Evolutionary conservation across 2,329 filamentous ascomycete species (phyloP).

Genomic region (Neophaeococcomyces aloes): DNA sequence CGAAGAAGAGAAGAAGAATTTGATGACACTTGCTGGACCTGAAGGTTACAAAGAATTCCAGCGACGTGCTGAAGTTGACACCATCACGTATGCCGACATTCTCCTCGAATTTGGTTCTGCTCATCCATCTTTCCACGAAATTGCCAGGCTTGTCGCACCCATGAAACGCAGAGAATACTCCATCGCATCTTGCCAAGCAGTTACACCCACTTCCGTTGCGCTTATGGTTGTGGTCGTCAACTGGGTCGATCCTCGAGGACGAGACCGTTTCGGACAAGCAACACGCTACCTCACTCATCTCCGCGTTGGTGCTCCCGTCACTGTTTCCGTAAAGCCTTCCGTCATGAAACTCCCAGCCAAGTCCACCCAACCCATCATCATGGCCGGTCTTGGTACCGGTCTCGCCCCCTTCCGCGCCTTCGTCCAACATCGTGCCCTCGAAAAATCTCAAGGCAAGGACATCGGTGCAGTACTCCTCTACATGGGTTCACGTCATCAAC

Average conservation of each 20-base stretch:
- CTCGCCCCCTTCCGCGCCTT: slow-evolving; percentile 99
- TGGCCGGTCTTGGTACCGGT: slow-evolving; percentile 96
- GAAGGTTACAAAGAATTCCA: slow-evolving; percentile 88
- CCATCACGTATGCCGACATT: slow-evolving; percentile 79
- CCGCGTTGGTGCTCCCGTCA: slow-evolving; percentile 64
- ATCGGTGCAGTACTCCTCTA: slow-evolving; percentile 90
- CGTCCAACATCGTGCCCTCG: slow-evolving; percentile 93
- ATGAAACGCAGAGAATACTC: slow-evolving; percentile 97
- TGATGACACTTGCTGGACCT: slow-evolving; percentile 63
- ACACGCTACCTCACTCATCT: slow-evolving; percentile 79
- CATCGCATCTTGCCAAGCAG: slow-evolving; percentile 94
- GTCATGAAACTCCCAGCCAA: slow-evolving; percentile 95
- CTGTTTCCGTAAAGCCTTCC: slow-evolving; percentile 90
- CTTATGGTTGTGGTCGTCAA: slow-evolving; percentile 96
- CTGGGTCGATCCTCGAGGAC: slow-evolving; percentile 82
- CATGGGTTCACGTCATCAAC: slow-evolving; percentile 93
- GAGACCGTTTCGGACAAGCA: slow-evolving; percentile 83
- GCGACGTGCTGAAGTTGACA: slow-evolving; percentile 80
- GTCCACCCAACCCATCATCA: slow-evolving; percentile 87
- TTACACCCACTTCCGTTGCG: slow-evolving; percentile 77
- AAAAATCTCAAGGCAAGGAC: slow-evolving; percentile 92
- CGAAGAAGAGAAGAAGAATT: slow-evolving; percentile 67
- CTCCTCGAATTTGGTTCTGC: slow-evolving; percentile 84
- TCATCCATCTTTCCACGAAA: slow-evolving; percentile 76
- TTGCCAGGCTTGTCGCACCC: slow-evolving; percentile 74